Base-by-base conservation (phyloP, 2,329 filamentous ascomycete species). In the Aspergillus sclerotialis region DNA sequence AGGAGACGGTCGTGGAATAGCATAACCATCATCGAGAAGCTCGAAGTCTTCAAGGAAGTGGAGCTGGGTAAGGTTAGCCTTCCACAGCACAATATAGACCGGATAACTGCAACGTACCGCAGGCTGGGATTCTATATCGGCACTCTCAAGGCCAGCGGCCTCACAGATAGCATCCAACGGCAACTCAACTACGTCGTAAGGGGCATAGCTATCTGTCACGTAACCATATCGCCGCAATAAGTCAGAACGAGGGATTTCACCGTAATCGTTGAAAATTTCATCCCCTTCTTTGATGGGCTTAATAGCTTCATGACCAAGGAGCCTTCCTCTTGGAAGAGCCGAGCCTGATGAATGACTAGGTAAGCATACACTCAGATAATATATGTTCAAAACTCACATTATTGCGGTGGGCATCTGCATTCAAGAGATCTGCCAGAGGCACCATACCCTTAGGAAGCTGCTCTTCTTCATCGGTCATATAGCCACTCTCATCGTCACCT, bases 211-310 rank as follows among this genome's bases (percentile, higher is more conserved):
- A 17, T 75, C 64, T 0, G 86, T 90, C n/a, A 88, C 78, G 50
- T 94, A 94, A 12, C 89, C 89, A 48, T 94, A 94, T 10, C 88
- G 73, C 23, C 89, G 73, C 8, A 94, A 71, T 6, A 94, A 68
- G 52, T 95, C 88, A 1, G 84, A 82, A 39, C 84, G 83, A 7
- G 87, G 83, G 3, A 93, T 75, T 5, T 87, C 80, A 0, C 89
- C 89, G 46, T 94, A 94, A 62, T 94, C 89, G 56, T 94, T 94
- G 54, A 89, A 76, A 12, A 94, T 76, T 58, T 94, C 84, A 36
- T 86, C 76, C 5, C 84, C 84, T 1, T 75, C 72, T 15, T 61
- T 63, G 49, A 94, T 87, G 1, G 74, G 63, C 28, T 79, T 76
- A 38, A 89, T 68, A 83, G 71, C 15, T 79, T 82, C 58, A 92